Evolutionary conservation across 1,284 basidiomycete species (phyloP).

Genomic region (Sporisorium exsertum): DNA sequence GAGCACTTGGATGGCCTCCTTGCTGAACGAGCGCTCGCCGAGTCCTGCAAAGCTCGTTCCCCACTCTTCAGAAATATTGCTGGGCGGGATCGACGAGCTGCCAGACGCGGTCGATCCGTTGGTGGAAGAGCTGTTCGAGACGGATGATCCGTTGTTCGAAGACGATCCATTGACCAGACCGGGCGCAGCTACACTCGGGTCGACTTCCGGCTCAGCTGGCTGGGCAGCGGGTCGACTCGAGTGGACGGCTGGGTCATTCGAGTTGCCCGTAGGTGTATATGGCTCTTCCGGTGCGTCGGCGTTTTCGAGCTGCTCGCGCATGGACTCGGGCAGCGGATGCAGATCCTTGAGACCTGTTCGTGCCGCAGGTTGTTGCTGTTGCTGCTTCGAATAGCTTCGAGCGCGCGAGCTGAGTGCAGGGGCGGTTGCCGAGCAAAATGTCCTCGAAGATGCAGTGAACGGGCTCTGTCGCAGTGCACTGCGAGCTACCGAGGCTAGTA

Average conservation of each 20-base stretch:
- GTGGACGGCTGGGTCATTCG: conserved; percentile 50
- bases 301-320: conserved; percentile 45
- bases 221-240: conserved; percentile 52
- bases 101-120: conserved; percentile 12
- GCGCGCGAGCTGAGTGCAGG: conserved; percentile 31
- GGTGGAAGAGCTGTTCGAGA: conserved; percentile 3
- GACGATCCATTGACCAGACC: conserved; percentile 23
- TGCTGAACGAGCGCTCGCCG: conserved; percentile 81
- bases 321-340: conserved; percentile 45
- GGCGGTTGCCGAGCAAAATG: conserved; percentile 27
- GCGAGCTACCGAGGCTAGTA: conserved; percentile 10
- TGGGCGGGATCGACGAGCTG: conserved; percentile 13
- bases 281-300: conserved; percentile 32
- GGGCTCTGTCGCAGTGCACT: conserved; percentile 14
- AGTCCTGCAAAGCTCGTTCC: conserved; percentile 87
- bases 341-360: conserved; percentile 45
- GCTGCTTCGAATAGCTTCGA: conserved; percentile 20
- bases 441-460: conserved; percentile 8
- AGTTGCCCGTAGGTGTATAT: conserved; percentile 50
- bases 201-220: conserved; percentile 39
- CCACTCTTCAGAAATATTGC: conserved; percentile 75
- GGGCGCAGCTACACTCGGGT: conserved; percentile 51
- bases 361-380: conserved; percentile 22
- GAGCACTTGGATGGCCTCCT: conserved; percentile 80
- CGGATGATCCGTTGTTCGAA: conserved; percentile 2